These are phyloP conservation scores for Gautieria morchelliformis DNA, from an alignment of 768 basidiomycete genomes.

Conservation along the genomic window DNA sequence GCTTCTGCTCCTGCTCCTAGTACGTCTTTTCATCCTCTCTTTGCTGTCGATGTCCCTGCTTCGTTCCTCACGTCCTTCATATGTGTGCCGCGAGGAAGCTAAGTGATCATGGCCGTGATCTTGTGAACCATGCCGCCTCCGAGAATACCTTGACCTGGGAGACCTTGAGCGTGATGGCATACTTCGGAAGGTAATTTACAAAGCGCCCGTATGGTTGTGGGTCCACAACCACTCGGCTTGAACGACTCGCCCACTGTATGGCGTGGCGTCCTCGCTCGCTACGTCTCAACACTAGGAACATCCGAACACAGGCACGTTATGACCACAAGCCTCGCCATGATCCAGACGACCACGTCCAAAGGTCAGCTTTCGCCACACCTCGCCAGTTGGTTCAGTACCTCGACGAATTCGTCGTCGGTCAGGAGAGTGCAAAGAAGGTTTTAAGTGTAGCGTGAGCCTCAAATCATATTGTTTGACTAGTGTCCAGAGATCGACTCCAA, in stretches of 20 bases:
- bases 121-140: slow-evolving; percentile 8
- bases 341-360: slow-evolving; percentile 22
- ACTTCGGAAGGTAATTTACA: neutral
- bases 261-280: slow-evolving; percentile 20
- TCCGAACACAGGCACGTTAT: slow-evolving; percentile 52
- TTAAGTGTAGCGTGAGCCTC: slow-evolving; percentile 82
- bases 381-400: slow-evolving; percentile 74
- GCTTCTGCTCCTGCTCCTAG: slow-evolving; percentile 25
- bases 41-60: slow-evolving; percentile 15
- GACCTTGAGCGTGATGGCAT: slow-evolving; percentile 40
- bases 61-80: slow-evolving; percentile 16
- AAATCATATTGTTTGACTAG: neutral
- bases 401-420: slow-evolving; percentile 84
- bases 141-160: slow-evolving; percentile 25
- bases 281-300: slow-evolving; percentile 23
- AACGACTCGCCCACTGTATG: neutral
- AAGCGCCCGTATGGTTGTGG: neutral
- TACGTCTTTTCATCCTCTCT: slow-evolving; percentile 18
- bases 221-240: neutral
- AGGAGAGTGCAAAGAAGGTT: slow-evolving; percentile 87
- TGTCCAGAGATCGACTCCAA: neutral
- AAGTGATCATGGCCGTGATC: slow-evolving; percentile 12
- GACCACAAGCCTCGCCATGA: slow-evolving; percentile 29
- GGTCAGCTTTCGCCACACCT: slow-evolving; percentile 49
- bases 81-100: slow-evolving; percentile 2